phyloP scores from a whole-genome alignment of 768 basidiomycete genomes.

The Pisolithus tinctorius region DNA sequence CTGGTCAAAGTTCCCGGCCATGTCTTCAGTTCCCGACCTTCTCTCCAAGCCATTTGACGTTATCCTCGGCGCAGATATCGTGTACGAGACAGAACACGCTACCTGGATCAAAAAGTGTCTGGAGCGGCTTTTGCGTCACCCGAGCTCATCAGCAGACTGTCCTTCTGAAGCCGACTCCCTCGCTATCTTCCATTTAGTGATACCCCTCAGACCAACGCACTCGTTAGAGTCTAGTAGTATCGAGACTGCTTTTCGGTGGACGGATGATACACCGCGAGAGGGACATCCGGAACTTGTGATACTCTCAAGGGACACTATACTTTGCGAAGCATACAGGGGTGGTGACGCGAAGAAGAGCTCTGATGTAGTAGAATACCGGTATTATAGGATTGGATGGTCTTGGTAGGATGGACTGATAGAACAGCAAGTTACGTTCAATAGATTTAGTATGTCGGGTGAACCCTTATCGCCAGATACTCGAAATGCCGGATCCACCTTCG shows the following conservation, averaged over 20 bases:
- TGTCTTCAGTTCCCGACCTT: constrained; percentile 10
- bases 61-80: constrained; percentile 47
- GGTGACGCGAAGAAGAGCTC: constrained; percentile 20
- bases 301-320: constrained; percentile 44
- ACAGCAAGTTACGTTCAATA: no score
- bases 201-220: constrained; percentile 69
- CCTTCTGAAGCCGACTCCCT: background rate
- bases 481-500: no score
- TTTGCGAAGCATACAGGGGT: constrained; percentile 40
- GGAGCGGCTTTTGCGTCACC: constrained; percentile 28
- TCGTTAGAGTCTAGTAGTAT: constrained; percentile 50
- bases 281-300: constrained; percentile 36
- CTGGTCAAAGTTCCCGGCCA: constrained; percentile 30
- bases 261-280: background rate
- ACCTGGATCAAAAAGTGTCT: constrained; percentile 41
- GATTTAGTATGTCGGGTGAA: no score
- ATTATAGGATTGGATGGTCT: constrained; percentile 69
- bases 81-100: constrained; percentile 47
- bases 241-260: constrained; percentile 44
- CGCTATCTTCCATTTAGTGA: constrained; percentile 58
- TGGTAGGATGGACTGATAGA: no score
- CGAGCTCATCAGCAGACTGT: background rate
- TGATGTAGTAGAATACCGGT: constrained; percentile 59
- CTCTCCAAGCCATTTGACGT: constrained; percentile 38
- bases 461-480: no score